These are phyloP conservation scores for Alternaria triticina DNA, from an alignment of 2,329 filamentous ascomycete species.

Conservation along the genomic window DNA sequence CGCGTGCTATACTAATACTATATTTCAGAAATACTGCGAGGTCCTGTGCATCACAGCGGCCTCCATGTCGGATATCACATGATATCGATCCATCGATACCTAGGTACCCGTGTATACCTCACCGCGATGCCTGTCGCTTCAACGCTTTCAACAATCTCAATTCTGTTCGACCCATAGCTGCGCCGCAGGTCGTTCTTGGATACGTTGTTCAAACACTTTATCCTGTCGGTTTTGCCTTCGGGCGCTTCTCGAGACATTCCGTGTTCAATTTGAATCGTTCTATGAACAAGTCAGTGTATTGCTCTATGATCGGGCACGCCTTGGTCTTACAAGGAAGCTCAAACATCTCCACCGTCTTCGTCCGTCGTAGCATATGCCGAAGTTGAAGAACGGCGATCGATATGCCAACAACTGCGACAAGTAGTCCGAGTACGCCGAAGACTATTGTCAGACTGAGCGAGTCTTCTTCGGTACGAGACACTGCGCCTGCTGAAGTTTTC, in stretches of 20 bases:
- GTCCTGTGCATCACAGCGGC: not conserved
- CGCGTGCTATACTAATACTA: not conserved
- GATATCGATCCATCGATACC: not conserved
- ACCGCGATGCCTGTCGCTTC: not conserved
- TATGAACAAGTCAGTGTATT: not conserved
- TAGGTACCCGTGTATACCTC: not conserved
- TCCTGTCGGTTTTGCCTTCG: not conserved
- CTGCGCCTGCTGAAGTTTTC: not conserved
- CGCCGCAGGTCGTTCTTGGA: not conserved
- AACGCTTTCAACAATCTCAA: not conserved
- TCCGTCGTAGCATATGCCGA: not conserved
- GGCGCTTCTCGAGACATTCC: not conserved
- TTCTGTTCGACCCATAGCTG: not conserved
- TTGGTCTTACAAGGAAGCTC: not conserved
- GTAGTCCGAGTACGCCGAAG: slow-evolving; percentile 4
- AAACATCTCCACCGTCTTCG: not conserved
- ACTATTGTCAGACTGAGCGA: not conserved
- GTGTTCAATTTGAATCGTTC: not conserved
- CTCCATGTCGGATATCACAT: not conserved
- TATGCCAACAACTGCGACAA: not conserved
- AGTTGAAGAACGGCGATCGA: slow-evolving; percentile 5
- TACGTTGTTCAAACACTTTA: not conserved
- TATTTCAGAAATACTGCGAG: not conserved
- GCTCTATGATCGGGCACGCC: not conserved
- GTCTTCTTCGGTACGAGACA: not conserved